Evolutionary conservation across 129 eudicot species (phyloP).

Genomic region (Pseudognaphalium luteoalbum): DNA sequence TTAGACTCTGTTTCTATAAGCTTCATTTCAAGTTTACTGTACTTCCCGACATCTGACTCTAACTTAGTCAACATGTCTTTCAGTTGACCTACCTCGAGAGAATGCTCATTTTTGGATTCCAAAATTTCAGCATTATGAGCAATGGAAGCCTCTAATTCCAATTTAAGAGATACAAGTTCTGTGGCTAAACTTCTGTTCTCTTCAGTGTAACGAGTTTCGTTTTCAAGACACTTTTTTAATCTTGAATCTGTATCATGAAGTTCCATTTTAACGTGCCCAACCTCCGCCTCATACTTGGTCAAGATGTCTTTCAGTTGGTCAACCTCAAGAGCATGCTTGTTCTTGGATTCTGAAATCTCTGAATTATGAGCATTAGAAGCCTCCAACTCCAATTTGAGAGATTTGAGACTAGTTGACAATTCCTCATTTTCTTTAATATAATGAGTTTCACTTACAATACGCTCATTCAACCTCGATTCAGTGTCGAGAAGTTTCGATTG

Average conservation of each 20-base stretch:
- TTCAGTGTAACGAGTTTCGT: slow-evolving; percentile 19
- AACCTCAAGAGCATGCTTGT: slow-evolving; percentile 33
- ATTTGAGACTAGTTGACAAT: slow-evolving; percentile 22
- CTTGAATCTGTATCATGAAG: slow-evolving; percentile 18
- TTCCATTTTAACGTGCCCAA: slow-evolving; percentile 2
- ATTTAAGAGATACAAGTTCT: slow-evolving; percentile 36
- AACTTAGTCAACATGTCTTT: slow-evolving; percentile 36
- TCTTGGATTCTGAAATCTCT: slow-evolving; percentile 41
- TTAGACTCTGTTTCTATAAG: slow-evolving; percentile 21
- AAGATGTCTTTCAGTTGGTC: slow-evolving; percentile 26
- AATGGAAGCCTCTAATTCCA: slow-evolving; percentile 46
- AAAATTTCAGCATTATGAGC: slow-evolving; percentile 45
- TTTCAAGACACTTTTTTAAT: slow-evolving; percentile 10
- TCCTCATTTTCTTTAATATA: slow-evolving; percentile 26
- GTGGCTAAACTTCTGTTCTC: slow-evolving; percentile 22
- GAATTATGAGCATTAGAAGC: slow-evolving; percentile 38
- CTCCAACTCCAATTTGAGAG: slow-evolving; percentile 48
- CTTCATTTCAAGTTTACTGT: slow-evolving; percentile 16
- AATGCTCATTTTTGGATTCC: slow-evolving; percentile 42
- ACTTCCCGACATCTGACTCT: slow-evolving; percentile 22
- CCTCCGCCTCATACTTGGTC: slow-evolving; percentile 29
- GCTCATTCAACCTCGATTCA: slow-evolving; percentile 5
- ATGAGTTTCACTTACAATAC: slow-evolving; percentile 39
- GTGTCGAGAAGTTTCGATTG: slow-evolving; percentile 37
- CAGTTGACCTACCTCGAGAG: slow-evolving; percentile 39